Conservation (phyloP, 768 basidiomycete genomes). For the Hydnum rufescens region DNA sequence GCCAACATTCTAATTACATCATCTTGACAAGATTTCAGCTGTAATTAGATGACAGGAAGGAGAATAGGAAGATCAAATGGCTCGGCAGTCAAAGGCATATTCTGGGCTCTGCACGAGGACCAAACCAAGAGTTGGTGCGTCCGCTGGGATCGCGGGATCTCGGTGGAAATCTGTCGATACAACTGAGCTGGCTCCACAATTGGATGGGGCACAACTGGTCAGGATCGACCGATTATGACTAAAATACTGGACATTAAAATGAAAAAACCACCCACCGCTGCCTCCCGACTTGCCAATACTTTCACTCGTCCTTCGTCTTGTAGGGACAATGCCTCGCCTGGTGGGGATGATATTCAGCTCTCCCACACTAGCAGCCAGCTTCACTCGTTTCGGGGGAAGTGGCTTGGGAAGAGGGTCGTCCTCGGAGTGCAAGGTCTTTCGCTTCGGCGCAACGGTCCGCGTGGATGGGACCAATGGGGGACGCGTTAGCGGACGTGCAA, state of each 20-base stretch:
- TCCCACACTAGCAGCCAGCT: not conserved
- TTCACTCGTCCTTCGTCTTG: no score
- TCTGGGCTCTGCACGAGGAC: not conserved
- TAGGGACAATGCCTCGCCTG: no score
- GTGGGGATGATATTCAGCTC: not conserved
- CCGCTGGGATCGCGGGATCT: not conserved
- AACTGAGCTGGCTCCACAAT: not conserved
- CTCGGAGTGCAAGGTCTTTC: conserved; percentile 1
- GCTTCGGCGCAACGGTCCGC: no score
- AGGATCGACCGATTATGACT: not conserved
- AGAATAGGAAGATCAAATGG: not conserved
- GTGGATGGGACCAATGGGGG: no score
- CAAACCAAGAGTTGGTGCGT: not conserved
- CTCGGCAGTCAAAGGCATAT: not conserved
- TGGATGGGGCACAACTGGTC: not conserved
- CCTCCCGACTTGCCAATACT: not conserved
- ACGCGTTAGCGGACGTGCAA: no score
- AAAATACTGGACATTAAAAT: not conserved
- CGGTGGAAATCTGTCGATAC: not conserved
- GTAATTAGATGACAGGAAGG: not conserved
- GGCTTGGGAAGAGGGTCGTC: not conserved
- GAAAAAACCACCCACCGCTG: not conserved
- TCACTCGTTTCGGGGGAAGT: not conserved
- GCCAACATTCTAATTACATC: not conserved
- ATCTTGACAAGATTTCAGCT: not conserved